Percentiles rank a stretch among this genome's conserved stretches.
These are phyloP conservation scores for Chlamydomonas reinhardtii DNA, from an alignment of 163 green algal species.

Conservation along the genomic window DNA sequence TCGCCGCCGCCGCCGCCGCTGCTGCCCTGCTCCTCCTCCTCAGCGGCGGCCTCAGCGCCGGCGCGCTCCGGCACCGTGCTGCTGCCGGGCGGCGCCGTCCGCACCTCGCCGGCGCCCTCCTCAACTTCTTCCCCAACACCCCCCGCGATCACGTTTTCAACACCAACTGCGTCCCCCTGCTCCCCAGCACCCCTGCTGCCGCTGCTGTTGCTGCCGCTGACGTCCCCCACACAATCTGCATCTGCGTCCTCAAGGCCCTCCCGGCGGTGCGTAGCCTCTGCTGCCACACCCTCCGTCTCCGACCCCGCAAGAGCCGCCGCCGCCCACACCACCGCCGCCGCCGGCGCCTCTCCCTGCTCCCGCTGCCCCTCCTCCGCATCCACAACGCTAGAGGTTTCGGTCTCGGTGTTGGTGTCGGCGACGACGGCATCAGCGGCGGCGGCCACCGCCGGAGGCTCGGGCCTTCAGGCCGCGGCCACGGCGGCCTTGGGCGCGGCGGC, in stretches of 20 bases:
- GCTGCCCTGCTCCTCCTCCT: neutral
- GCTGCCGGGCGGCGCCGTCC: too few species aligned
- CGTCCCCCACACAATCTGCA: too few species aligned
- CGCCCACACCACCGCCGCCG: neutral
- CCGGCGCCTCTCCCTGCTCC: neutral
- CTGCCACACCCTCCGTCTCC: neutral
- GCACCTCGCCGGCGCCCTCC: too few species aligned
- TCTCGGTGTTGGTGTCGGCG: too few species aligned
- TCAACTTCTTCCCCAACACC: too few species aligned
- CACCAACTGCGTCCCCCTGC: neutral
- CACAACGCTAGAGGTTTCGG: neutral
- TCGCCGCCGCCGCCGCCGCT: neutral
- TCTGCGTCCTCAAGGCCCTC: neutral
- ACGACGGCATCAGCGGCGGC: neutral
- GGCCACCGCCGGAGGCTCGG: slow-evolving; percentile 28
- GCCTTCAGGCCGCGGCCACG: slow-evolving; percentile 41
- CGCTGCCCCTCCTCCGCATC: neutral
- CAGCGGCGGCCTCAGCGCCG: too few species aligned
- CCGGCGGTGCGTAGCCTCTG: neutral
- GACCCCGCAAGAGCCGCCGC: too few species aligned
- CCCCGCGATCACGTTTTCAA: too few species aligned
- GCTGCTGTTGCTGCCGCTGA: too few species aligned
- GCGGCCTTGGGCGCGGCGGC: slow-evolving; percentile 48
- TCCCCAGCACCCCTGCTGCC: too few species aligned
- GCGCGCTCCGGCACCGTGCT: too few species aligned